Evolutionary conservation across 2,329 filamentous ascomycete genomes (phyloP), one percentile per base, ranked within the genome.

Genomic region (Hymenoscyphus salicellus): DNA sequence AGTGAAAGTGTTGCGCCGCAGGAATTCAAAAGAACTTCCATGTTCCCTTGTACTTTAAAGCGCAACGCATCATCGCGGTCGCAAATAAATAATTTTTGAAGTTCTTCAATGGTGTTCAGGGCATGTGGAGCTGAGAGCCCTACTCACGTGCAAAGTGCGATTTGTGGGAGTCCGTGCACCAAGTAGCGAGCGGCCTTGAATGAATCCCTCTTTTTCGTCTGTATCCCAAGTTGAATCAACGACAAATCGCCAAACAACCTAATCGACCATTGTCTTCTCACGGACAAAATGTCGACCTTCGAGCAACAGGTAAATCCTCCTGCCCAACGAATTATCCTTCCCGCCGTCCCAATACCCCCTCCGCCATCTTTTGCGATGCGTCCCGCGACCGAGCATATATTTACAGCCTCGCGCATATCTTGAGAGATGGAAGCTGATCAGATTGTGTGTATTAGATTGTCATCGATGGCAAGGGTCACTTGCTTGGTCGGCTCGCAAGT

Each of bases 391-490:
- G 55, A 56, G 43, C 58, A 57, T 32, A 28, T 61, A 61, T 63
- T 30, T 46, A 26, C 41, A 46, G 36, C 65, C 33, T 61, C 20
- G 62, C 63, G 38, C 23, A 36, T 59, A 38, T 60, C 41, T 63
- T 66, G 63, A 58, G 65, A 30, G 58, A 65, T 32, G 55, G 63
- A 61, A 65, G 70, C 72, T 73, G 66, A 80, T 79, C 72, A 76
- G 72, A 72, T 68, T 66, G 56, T 68, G 63, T 74, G 41, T 70
- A 66, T 74, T 71, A 97, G 93, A 89, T 97, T 86, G 91, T 97
- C 86, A 96, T 99, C 81, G 95, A 99, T 89, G 95, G 93, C 92
- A 99, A 99, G 90, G 95, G 95, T 84, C 95, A 99, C 85, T 91
- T 99, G 82, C 93, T 99, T 83, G 95, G 95, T 87, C 94, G 95